phyloP scores from a whole-genome alignment of 139 green algal genomes.

The Spirogloea muscicola region DNA sequence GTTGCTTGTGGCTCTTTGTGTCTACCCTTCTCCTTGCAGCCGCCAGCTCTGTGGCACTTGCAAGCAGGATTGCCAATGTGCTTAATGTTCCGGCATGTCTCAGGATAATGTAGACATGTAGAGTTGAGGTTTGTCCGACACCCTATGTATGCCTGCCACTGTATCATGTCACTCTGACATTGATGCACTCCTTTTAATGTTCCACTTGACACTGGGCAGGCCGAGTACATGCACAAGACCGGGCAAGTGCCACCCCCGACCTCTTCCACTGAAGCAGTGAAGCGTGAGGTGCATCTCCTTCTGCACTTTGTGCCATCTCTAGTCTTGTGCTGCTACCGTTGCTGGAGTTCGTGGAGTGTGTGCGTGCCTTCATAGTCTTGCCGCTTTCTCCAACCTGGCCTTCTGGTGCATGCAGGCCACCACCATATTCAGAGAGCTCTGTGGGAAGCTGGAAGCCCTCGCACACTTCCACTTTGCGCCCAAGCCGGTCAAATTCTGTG shows the following conservation, averaged over 20 bases:
- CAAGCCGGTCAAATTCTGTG: conserved; percentile 67
- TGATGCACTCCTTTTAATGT: neutral
- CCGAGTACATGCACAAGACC: neutral
- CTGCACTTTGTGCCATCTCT: neutral
- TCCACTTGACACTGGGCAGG: neutral
- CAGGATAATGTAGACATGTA: neutral
- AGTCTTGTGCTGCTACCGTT: neutral
- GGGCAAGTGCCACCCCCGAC: neutral
- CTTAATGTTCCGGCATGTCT: neutral
- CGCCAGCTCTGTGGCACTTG: neutral
- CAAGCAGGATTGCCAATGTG: neutral
- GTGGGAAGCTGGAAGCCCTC: conserved; percentile 82
- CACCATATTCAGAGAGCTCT: conserved; percentile 72
- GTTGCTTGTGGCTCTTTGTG: neutral
- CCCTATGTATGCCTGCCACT: neutral
- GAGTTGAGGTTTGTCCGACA: neutral
- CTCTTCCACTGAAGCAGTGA: neutral
- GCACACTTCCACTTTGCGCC: conserved; percentile 85
- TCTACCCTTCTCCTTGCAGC: neutral
- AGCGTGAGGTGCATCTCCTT: neutral
- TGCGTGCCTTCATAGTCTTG: neutral
- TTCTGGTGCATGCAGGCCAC: conserved; percentile 18
- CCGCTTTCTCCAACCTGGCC: neutral
- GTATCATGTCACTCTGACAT: neutral
- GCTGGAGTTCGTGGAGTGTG: neutral